Conservation (phyloP, 495 filamentous ascomycete species). For the Saxophila tyrrhenica region DNA sequence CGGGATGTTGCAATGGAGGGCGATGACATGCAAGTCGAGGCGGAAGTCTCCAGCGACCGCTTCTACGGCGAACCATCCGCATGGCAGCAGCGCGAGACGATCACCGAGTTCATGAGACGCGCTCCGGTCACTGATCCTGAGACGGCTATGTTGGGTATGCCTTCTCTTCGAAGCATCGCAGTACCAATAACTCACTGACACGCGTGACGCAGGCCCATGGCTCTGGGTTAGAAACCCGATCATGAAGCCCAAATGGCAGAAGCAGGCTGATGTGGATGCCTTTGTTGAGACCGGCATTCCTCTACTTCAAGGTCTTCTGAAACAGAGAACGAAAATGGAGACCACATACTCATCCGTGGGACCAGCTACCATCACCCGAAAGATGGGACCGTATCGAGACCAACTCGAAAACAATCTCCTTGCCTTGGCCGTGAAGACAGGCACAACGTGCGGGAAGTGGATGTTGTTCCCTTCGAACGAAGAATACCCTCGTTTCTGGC, state of each 20-base stretch:
- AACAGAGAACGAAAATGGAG: conserved; percentile 31
- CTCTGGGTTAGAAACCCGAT: conserved; percentile 53
- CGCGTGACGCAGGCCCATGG: conserved; percentile 50
- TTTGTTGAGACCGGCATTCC: conserved; percentile 36
- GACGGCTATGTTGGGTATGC: conserved; percentile 36
- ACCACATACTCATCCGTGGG: too few relatives aligned
- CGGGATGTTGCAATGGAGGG: too few relatives aligned
- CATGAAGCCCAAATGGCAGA: conserved; percentile 5
- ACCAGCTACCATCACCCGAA: conserved; percentile 35
- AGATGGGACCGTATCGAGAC: conserved; percentile 40
- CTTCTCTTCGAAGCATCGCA: not conserved
- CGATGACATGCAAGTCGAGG: too few relatives aligned
- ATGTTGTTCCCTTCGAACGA: conserved; percentile 58
- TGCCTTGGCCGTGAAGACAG: conserved; percentile 41
- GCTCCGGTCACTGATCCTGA: conserved; percentile 33
- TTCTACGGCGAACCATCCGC: conserved; percentile 33
- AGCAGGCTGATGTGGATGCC: conserved; percentile 24
- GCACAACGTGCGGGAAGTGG: conserved; percentile 66
- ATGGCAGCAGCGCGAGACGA: conserved; percentile 50
- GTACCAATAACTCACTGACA: too few relatives aligned
- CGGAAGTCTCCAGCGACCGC: too few relatives aligned
- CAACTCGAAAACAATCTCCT: conserved; percentile 43
- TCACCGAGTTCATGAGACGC: conserved; percentile 51
- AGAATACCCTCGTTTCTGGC: conserved; percentile 55
- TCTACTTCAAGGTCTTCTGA: conserved; percentile 35